Conservation (phyloP, 2,329 filamentous ascomycete genomes). For the Monilinia fructigena region DNA sequence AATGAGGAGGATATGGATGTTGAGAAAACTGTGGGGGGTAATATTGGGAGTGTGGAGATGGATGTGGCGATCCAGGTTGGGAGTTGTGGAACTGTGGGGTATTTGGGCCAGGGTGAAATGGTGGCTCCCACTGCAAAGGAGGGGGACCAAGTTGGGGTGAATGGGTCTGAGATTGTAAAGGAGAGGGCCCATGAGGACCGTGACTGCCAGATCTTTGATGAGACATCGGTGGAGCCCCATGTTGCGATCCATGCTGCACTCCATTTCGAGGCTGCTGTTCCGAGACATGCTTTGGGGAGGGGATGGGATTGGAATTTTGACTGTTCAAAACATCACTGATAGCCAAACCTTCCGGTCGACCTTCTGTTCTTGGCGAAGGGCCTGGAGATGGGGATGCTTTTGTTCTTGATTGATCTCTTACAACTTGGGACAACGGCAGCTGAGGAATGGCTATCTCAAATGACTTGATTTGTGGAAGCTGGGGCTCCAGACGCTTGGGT, state of each 20-base stretch:
- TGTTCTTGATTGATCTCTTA: slow-evolving; percentile 21
- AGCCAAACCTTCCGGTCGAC: slow-evolving; percentile 32
- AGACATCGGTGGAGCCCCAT: slow-evolving; percentile 22
- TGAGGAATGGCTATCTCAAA: slow-evolving; percentile 22
- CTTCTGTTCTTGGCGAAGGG: slow-evolving; percentile 28
- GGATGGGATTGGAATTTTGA: slow-evolving; percentile 26
- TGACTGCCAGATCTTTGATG: slow-evolving; percentile 29
- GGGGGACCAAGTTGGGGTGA: slow-evolving; percentile 22
- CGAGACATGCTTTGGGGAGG: slow-evolving; percentile 23
- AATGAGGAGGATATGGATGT: slow-evolving; percentile 25
- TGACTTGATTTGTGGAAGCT: slow-evolving; percentile 18
- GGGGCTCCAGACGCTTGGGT: slow-evolving; percentile 21
- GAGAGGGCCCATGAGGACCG: slow-evolving; percentile 33
- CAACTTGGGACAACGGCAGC: slow-evolving; percentile 11
- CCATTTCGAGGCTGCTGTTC: slow-evolving; percentile 25
- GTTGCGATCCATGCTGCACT: slow-evolving; percentile 21
- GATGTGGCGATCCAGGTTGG: slow-evolving; percentile 24
- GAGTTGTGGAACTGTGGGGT: slow-evolving; percentile 23
- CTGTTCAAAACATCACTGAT: slow-evolving; percentile 36
- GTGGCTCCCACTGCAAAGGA: slow-evolving; percentile 35
- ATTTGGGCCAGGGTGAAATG: slow-evolving; percentile 30
- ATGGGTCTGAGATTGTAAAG: slow-evolving; percentile 33
- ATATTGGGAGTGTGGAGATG: slow-evolving; percentile 21
- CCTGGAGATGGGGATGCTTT: slow-evolving; percentile 25
- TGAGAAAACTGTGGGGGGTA: slow-evolving; percentile 22